Evolutionary conservation across 1,284 basidiomycete species (phyloP), one percentile per base, ranked within the genome.

Genomic region (Caloboletus firmus): DNA sequence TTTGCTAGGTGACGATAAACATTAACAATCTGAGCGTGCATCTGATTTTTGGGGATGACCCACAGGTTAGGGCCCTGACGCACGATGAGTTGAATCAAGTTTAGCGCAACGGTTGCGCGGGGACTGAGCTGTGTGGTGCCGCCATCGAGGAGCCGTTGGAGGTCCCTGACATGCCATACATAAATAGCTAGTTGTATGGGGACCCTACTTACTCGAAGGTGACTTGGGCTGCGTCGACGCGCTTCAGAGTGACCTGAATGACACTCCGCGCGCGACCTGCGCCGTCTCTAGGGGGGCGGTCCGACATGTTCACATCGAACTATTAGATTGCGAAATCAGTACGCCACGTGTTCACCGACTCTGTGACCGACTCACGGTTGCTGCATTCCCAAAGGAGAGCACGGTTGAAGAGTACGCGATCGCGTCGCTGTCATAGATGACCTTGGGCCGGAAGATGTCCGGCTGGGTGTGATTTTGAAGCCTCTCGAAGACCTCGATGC

Each of bases 351-450:
- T 31, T 35, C 13, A 11, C n/a, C 1, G 11, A 26, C 11, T 13
- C 39, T 44, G 22, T 35, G 28, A 20, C 28, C 1, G 4, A 51
- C 58, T 52, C 13, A 69, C 67, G 4, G 58, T 59, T 0, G 54
- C 49, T 7, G 56, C 32, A 15, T 55, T 64, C 1, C 71, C 68
- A 15, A 75, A 70, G 0, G 65, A 53, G 13, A 76, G 61, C 0
- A 51, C 48, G 2, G 35, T 55, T 0, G 70, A 59, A 9, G 71
- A 62, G 49, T 73, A 79, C 0, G 74, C 59, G 18, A 77, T 77
- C 3, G 71, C 73, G 15, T 71, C 61, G 10, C 75, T 70, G 45
- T 79, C 77, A 41, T 74, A 78, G 10, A 72, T 68, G 8, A 62
- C 60, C 28, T 65, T 71, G 20, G 68, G 67, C 2, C 31, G 62